Evolutionary conservation across 2,329 filamentous ascomycete species (phyloP), one percentile per base, ranked within the genome.

Genomic region (Aspergillus tanneri): DNA sequence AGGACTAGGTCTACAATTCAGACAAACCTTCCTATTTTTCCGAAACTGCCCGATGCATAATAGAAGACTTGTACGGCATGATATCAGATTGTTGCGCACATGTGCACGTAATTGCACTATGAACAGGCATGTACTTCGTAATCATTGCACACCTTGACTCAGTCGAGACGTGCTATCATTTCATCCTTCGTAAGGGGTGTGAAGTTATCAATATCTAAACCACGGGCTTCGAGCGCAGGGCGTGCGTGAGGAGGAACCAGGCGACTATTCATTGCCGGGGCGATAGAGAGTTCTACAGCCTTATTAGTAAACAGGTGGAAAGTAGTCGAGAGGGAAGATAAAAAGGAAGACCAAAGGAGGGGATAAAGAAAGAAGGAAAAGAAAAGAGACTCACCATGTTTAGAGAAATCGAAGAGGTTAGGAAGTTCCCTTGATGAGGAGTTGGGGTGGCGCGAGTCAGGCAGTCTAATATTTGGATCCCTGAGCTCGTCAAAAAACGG

Each of bases 401-500:
- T 87, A 43, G 88, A 87, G 71, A 99, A 99, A 71, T 97, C 87
- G 72, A 96, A 99, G 46, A 99, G 81, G 37, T 81, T 80, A 18
- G 93, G 93, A 43, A 99, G 75, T 52, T 96, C 91, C 67, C 87
- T 87, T 41, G 87, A 73, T 38, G 87, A 80, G 53, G 87, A 87
- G 58, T 87, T 88, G 53, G 88, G 83, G 73, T 96, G 90, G 68
- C 93, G 87, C 19, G 93, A 99, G 70, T 99, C 93, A 8, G 92
- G 93, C 57, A 99, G 80, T 70, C 87, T 88, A 51, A 91, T 97
- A 69, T 72, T 84, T n/a, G 90, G 89, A 64, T 96, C 90, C 64
- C 93, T 84, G 55, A 99, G 80, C 73, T 99, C 93, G 65, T 99
- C 92, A 66, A 99, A 99, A 81, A 97, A 99, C 28, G 93, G 90